Evolutionary conservation across 768 basidiomycete species (phyloP).

Genomic region (Crepidotus variabilis): DNA sequence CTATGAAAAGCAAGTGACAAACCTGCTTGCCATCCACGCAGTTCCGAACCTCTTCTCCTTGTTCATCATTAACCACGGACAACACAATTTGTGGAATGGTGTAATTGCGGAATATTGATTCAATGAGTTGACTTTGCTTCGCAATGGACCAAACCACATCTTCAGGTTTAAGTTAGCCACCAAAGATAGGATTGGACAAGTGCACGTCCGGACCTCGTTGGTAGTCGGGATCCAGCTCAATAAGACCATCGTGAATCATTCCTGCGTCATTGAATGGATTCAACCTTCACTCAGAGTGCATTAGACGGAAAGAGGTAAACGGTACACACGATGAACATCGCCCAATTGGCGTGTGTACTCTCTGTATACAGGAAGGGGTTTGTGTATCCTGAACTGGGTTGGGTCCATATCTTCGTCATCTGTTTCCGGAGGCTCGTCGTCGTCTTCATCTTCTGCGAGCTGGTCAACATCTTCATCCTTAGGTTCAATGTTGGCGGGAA

Average conservation of each 20-base stretch:
- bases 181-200: conserved; percentile 2
- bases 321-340: conserved; percentile 44
- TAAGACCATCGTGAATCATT: conserved; percentile 63
- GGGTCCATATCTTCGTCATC: conserved; percentile 17
- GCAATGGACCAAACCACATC: conserved; percentile 74
- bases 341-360: conserved; percentile 35
- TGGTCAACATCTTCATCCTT: conserved; percentile 40
- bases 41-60: conserved; percentile 51
- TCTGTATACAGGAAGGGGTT: conserved; percentile 37
- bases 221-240: conserved; percentile 70
- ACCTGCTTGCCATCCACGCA: conserved; percentile 87
- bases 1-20: conserved; percentile 29
- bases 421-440: conserved; percentile 23
- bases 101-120: conserved; percentile 74
- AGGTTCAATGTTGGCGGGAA: background rate
- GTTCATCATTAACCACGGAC: conserved; percentile 49
- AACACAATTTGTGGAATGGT: conserved; percentile 82
- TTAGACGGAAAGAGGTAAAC: background rate
- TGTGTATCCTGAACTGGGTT: conserved; percentile 39
- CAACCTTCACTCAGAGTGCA: background rate
- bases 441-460: conserved; percentile 42
- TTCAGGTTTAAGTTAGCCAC: conserved; percentile 20
- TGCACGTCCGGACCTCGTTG: conserved; percentile 50
- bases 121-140: conserved; percentile 71
- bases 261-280: conserved; percentile 27